Evolutionary conservation across 225 moss, liverwort and hornwort genomes (phyloP).

Genomic region (Pseudoscleropodium purum): DNA sequence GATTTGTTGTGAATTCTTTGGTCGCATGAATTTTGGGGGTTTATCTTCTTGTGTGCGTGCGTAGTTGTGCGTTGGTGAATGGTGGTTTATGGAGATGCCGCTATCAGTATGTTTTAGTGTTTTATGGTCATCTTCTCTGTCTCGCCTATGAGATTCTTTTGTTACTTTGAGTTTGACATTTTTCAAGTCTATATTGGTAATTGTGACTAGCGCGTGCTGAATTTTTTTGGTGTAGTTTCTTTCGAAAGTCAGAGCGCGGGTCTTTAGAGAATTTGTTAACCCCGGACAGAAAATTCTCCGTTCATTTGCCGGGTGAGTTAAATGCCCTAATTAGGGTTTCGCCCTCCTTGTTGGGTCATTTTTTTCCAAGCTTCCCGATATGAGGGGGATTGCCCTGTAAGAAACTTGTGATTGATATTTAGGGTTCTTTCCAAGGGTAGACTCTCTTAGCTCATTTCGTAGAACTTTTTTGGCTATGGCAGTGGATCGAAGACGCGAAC

Average conservation of each 20-base stretch:
- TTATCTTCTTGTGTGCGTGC: background rate
- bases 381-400: background rate
- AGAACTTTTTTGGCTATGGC: background rate
- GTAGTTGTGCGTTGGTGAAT: background rate
- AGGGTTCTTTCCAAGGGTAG: background rate
- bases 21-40: background rate
- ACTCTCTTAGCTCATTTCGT: background rate
- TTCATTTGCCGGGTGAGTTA: background rate
- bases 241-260: background rate
- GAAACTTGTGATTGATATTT: background rate
- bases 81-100: background rate
- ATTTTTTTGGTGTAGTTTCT: background rate
- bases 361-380: too few species aligned
- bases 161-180: background rate
- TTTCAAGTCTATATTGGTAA: background rate
- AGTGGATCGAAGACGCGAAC: constrained; percentile 73
- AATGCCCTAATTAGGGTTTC: background rate
- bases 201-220: background rate
- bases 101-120: background rate
- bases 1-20: background rate
- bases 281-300: background rate
- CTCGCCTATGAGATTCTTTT: background rate
- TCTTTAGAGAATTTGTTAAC: background rate
- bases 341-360: background rate
- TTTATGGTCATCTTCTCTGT: background rate